These are phyloP conservation scores for Amanita thiersii DNA, from an alignment of 768 basidiomycete species.

Conservation along the genomic window DNA sequence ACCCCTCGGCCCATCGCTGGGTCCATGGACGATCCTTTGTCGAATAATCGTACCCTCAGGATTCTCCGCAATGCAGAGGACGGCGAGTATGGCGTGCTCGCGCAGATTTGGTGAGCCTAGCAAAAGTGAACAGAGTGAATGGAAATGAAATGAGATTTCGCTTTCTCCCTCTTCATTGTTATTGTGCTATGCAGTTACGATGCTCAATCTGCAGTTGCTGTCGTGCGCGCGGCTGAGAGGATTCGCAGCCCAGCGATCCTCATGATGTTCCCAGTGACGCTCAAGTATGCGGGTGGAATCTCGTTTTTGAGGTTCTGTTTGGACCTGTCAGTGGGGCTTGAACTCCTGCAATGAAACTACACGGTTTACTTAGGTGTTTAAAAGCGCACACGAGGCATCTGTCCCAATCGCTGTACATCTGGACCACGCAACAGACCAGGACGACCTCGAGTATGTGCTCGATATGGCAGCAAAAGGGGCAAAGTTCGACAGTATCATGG, in stretches of 20 bases:
- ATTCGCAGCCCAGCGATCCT: constrained; percentile 36
- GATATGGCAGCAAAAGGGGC: constrained; percentile 36
- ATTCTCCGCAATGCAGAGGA: constrained; percentile 33
- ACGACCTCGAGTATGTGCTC: constrained; percentile 37
- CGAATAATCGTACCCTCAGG: constrained; percentile 30
- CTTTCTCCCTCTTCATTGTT: too few relatives aligned
- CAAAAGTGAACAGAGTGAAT: not conserved
- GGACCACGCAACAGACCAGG: constrained; percentile 38
- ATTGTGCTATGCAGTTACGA: constrained; percentile 37
- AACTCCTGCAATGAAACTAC: not conserved
- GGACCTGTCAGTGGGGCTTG: constrained; percentile 20
- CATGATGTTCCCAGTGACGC: constrained; percentile 36
- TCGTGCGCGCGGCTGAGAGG: constrained; percentile 41
- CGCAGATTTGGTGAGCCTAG: constrained; percentile 27
- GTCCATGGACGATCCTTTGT: constrained; percentile 2
- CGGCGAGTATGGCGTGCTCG: constrained; percentile 34
- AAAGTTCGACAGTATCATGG: constrained; percentile 42
- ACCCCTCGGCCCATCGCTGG: too few relatives aligned
- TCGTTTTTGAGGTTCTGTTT: constrained; percentile 38
- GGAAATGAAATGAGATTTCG: not conserved
- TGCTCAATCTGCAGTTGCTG: constrained; percentile 32
- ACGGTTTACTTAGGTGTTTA: not conserved
- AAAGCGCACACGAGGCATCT: constrained; percentile 34
- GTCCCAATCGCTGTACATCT: constrained; percentile 42
- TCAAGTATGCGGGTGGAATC: constrained; percentile 34